These are phyloP conservation scores for Trichoderma polysporum DNA, from an alignment of 2,329 filamentous ascomycete species.

Conservation along the genomic window DNA sequence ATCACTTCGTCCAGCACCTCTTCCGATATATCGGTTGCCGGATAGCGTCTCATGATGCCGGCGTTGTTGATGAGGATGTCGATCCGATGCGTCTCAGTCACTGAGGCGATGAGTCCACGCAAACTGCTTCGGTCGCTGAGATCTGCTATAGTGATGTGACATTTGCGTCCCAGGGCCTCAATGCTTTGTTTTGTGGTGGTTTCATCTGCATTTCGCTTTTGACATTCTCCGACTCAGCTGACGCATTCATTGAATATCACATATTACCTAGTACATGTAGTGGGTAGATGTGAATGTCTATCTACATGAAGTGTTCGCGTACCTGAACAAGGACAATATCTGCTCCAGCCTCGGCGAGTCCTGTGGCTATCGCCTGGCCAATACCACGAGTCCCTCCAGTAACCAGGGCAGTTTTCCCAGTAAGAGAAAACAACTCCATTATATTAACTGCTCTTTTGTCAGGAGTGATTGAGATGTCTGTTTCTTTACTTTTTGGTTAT, in stretches of 20 bases:
- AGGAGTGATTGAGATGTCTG: too few relatives aligned
- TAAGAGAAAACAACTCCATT: background rate
- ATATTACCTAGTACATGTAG: too few relatives aligned
- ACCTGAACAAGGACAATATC: constrained; percentile 7
- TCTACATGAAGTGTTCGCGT: too few relatives aligned
- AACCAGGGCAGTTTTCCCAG: background rate
- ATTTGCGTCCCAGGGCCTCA: background rate
- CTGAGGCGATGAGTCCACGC: background rate
- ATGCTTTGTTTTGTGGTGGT: background rate
- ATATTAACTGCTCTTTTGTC: too few relatives aligned
- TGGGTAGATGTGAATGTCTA: too few relatives aligned
- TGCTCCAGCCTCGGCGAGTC: background rate
- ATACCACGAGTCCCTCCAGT: background rate
- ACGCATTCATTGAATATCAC: too few relatives aligned
- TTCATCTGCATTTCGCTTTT: background rate
- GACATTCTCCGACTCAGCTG: background rate
- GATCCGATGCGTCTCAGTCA: background rate
- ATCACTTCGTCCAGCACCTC: background rate
- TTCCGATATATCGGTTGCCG: background rate
- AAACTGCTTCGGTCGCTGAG: background rate
- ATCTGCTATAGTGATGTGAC: background rate
- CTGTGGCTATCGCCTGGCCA: background rate
- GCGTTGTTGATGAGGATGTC: background rate
- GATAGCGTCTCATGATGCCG: background rate
- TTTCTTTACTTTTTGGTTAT: background rate